Conservation (phyloP, 306 rosid genomes). For the Lathyrus aphaca region DNA sequence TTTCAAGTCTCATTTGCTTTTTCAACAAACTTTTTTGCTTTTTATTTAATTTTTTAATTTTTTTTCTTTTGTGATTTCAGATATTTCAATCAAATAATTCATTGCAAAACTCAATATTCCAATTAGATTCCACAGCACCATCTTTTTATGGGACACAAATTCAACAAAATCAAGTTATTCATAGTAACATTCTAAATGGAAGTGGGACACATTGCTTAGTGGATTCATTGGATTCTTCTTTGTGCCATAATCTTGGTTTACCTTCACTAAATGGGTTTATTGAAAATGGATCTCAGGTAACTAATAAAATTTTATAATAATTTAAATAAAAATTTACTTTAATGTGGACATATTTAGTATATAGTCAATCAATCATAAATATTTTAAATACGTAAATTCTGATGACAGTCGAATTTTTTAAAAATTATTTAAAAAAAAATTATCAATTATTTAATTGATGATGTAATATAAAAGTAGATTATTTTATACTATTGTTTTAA, state of each 20-base stretch:
- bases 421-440: too few relatives aligned
- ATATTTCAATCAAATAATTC: constrained; percentile 65
- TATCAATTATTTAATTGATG: background rate
- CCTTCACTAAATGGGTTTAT: constrained; percentile 51
- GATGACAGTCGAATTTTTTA: too few relatives aligned
- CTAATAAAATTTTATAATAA: too few relatives aligned
- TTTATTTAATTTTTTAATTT: background rate
- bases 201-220: constrained; percentile 49
- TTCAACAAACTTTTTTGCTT: constrained; percentile 28
- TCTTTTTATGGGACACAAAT: constrained; percentile 65
- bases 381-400: too few relatives aligned
- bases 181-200: constrained; percentile 57
- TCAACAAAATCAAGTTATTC: constrained; percentile 58
- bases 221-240: constrained; percentile 65
- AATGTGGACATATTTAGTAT: too few relatives aligned
- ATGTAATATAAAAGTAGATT: background rate
- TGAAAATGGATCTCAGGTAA: constrained; percentile 66
- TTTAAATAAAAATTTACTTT: too few relatives aligned
- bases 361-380: too few relatives aligned
- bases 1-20: constrained; percentile 34
- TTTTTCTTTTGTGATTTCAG: constrained; percentile 48
- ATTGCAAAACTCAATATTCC: constrained; percentile 64
- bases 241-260: constrained; percentile 61
- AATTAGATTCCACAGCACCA: constrained; percentile 73
- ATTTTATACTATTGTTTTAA: constrained; percentile 3